These are phyloP conservation scores for Zopfochytrium polystomum DNA, from an alignment of 371 early-diverging fungal species.

Conservation along the genomic window DNA sequence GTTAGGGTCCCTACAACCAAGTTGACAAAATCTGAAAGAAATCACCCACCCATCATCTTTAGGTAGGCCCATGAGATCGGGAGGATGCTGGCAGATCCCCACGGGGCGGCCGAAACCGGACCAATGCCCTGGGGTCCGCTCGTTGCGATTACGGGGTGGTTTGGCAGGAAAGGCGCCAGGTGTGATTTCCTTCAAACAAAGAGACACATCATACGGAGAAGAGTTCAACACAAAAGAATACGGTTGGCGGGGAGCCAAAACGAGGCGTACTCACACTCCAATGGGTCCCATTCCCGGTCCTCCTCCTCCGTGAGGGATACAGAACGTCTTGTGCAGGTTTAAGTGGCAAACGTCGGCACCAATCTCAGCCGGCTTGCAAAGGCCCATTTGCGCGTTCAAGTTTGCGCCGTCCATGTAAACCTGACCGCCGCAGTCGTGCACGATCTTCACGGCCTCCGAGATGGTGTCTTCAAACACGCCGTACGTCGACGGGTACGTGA, in stretches of 20 bases:
- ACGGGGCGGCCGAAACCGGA: slow-evolving; percentile 94
- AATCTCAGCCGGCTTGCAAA: slow-evolving; percentile 91
- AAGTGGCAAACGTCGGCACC: slow-evolving; percentile 98
- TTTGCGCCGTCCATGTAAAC: slow-evolving; percentile 99
- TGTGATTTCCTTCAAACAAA: slow-evolving; percentile 64
- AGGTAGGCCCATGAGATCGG: slow-evolving; percentile 97
- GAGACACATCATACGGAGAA: not conserved
- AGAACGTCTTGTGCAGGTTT: slow-evolving; percentile 98
- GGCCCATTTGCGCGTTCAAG: slow-evolving; percentile 96
- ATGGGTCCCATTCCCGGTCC: slow-evolving; percentile 98
- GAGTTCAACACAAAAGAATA: not conserved
- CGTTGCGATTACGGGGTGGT: slow-evolving; percentile 76
- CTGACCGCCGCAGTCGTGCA: slow-evolving; percentile 90
- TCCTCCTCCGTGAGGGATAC: slow-evolving; percentile 97
- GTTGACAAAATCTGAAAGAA: slow-evolving; percentile 20
- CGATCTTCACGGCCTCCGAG: slow-evolving; percentile 76
- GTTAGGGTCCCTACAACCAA: not conserved
- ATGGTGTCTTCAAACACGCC: slow-evolving; percentile 94
- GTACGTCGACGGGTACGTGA: slow-evolving; percentile 96
- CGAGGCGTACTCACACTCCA: slow-evolving; percentile 61
- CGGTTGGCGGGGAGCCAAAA: not conserved
- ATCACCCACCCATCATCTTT: slow-evolving; percentile 97
- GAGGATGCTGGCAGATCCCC: slow-evolving; percentile 90
- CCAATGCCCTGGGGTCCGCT: slow-evolving; percentile 77
- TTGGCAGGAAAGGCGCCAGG: slow-evolving; percentile 88